phyloP scores from a whole-genome alignment of 495 filamentous ascomycete genomes.

The Penicillium bialowiezense region DNA sequence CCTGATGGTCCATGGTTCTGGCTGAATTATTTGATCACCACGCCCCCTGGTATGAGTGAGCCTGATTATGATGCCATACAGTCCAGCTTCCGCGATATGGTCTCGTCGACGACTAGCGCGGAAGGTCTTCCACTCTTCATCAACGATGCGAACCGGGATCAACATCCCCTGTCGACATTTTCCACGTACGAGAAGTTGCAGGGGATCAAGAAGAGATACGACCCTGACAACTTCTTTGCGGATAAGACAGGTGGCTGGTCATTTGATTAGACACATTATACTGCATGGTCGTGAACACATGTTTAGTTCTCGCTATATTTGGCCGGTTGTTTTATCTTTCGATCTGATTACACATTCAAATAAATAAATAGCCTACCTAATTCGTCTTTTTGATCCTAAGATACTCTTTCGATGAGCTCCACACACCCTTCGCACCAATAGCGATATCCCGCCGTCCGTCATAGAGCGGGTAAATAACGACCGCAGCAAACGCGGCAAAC shows the following conservation, averaged over 20 bases:
- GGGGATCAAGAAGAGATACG: conserved; percentile 35
- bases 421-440: conserved; percentile 24
- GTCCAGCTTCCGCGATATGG: conserved; percentile 30
- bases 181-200: conserved; percentile 25
- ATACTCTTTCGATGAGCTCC: conserved; percentile 14
- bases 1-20: conserved; percentile 36
- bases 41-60: conserved; percentile 19
- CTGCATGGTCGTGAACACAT: too few species aligned
- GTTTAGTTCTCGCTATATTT: too few species aligned
- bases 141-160: conserved; percentile 32
- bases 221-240: conserved; percentile 35
- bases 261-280: conserved; percentile 17
- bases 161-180: conserved; percentile 31
- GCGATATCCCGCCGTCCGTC: conserved; percentile 40
- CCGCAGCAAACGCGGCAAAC: conserved; percentile 40
- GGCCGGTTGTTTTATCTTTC: neutral
- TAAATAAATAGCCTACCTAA: neutral
- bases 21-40: conserved; percentile 30
- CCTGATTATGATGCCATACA: conserved; percentile 27
- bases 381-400: neutral
- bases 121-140: conserved; percentile 32
- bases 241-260: conserved; percentile 36
- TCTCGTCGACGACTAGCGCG: conserved; percentile 21
- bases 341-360: neutral
- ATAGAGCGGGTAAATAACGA: conserved; percentile 44